phyloP scores from a whole-genome alignment of 169 alveolate genomes.

The Neospora caninum region DNA sequence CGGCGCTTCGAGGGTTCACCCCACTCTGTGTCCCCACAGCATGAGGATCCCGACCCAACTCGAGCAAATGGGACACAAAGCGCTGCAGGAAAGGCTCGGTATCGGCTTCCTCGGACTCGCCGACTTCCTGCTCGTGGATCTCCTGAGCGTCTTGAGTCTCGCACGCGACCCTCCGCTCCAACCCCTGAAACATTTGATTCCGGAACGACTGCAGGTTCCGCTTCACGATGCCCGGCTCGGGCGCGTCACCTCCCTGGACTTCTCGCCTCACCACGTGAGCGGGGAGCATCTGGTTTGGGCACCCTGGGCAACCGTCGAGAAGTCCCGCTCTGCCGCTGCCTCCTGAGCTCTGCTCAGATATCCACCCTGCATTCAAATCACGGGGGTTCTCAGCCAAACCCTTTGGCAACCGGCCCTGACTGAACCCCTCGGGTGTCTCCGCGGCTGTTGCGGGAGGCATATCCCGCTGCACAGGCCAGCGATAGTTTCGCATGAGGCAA shows the following conservation, averaged over 20 bases:
- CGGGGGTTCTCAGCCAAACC: not conserved
- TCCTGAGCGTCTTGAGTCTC: not conserved
- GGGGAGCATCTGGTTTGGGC: not conserved
- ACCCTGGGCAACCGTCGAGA: too few species aligned
- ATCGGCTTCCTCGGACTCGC: conserved; percentile 2
- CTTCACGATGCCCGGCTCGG: not conserved
- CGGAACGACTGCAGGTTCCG: not conserved
- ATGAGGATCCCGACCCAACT: not conserved
- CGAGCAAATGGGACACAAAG: conserved; percentile 4
- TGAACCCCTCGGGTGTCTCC: not conserved
- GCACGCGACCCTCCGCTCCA: not conserved
- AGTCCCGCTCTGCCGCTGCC: not conserved
- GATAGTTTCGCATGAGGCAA: not conserved
- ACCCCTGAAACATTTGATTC: not conserved
- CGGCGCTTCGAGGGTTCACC: too few species aligned
- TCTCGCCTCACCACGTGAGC: not conserved
- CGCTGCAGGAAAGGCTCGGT: not conserved
- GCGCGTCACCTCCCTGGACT: not conserved
- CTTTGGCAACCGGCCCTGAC: not conserved
- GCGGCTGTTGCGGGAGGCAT: not conserved
- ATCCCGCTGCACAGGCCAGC: not conserved
- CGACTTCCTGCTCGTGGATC: not conserved
- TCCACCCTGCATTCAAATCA: not conserved
- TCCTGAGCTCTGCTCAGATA: not conserved
- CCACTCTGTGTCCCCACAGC: not conserved